phyloP scores from a whole-genome alignment of 2,329 filamentous ascomycete species.

The Torrubiellomyces zombiae region DNA sequence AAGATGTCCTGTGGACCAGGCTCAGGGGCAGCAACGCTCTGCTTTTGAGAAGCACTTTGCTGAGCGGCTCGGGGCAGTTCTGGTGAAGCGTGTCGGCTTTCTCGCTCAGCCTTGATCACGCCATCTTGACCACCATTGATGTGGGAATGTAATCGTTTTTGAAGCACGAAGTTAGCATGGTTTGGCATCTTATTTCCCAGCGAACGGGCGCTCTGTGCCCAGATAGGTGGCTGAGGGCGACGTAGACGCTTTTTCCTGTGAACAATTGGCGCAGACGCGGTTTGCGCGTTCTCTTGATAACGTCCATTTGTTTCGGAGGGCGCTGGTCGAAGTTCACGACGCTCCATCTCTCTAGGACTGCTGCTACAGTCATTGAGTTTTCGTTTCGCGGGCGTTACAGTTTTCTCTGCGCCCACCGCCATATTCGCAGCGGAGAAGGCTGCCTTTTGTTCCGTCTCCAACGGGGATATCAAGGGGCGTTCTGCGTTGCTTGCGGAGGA shows the following conservation, averaged over 20 bases:
- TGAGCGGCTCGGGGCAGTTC: conserved; percentile 21
- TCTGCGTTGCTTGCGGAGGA: conserved; percentile 30
- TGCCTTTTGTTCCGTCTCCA: conserved; percentile 12
- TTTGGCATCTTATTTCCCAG: conserved; percentile 20
- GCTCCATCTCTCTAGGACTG: conserved; percentile 33
- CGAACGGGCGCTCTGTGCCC: conserved; percentile 26
- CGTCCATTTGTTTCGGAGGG: conserved; percentile 32
- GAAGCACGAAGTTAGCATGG: conserved; percentile 28
- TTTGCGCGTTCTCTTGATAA: conserved; percentile 6
- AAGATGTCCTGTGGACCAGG: conserved; percentile 20
- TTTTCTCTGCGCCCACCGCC: conserved; percentile 13
- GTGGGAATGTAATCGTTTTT: conserved; percentile 18
- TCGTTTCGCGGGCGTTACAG: conserved; percentile 22
- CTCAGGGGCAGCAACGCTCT: conserved; percentile 11
- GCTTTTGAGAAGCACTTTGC: conserved; percentile 7
- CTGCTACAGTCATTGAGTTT: conserved; percentile 24
- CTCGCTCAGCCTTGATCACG: conserved; percentile 12
- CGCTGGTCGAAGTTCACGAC: conserved; percentile 28
- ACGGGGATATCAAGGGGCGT: conserved; percentile 6
- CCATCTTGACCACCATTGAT: conserved; percentile 22
- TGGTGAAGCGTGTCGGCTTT: conserved; percentile 29
- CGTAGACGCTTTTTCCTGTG: conserved; percentile 22
- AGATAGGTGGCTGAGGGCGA: conserved; percentile 25
- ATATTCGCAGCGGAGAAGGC: conserved; percentile 10
- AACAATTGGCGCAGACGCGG: conserved; percentile 16